phyloP scores from a whole-genome alignment of 2,329 filamentous ascomycete genomes.

The Aspergillus aculeatus region DNA sequence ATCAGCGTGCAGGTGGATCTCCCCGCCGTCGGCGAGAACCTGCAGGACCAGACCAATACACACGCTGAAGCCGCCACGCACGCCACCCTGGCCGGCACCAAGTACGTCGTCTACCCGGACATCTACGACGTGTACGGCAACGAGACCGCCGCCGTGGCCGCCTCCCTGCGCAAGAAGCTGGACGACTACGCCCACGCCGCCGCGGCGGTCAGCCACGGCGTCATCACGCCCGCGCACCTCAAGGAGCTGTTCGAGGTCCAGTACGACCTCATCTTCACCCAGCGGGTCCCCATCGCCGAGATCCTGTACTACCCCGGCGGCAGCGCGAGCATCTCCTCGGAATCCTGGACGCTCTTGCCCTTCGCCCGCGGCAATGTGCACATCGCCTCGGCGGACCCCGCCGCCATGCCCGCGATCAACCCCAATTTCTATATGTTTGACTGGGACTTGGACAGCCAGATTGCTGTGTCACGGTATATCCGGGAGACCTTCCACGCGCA shows the following conservation, averaged over 20 bases:
- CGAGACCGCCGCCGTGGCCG: conserved; percentile 4
- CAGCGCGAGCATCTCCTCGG: conserved; percentile 12
- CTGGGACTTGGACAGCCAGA: conserved; percentile 18
- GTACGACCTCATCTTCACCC: conserved; percentile 29
- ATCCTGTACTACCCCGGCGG: conserved; percentile 22
- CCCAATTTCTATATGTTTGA: conserved; percentile 34
- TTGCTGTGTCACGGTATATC: conserved; percentile 14
- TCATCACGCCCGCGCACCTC: conserved; percentile 24
- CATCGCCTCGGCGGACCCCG: conserved; percentile 27
- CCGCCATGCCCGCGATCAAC: conserved; percentile 24
- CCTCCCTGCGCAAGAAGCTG: conserved; percentile 9
- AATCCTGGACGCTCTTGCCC: conserved; percentile 30
- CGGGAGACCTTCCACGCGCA: conserved; percentile 18
- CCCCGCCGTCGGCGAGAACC: conserved; percentile 48
- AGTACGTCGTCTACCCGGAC: conserved; percentile 10
- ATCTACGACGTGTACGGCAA: conserved; percentile 10
- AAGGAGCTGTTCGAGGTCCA: conserved; percentile 28
- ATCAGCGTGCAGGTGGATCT: conserved; percentile 30
- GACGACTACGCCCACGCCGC: conserved; percentile 20
- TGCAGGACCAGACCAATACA: conserved; percentile 13
- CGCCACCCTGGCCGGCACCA: conserved; percentile 2
- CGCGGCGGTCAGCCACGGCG: conserved; percentile 24
- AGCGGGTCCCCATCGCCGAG: conserved; percentile 28
- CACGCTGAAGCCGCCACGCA: neutral
- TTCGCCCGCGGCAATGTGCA: conserved; percentile 33